Evolutionary conservation across 2,329 filamentous ascomycete genomes (phyloP).

Genomic region (Penicillium decumbens): DNA sequence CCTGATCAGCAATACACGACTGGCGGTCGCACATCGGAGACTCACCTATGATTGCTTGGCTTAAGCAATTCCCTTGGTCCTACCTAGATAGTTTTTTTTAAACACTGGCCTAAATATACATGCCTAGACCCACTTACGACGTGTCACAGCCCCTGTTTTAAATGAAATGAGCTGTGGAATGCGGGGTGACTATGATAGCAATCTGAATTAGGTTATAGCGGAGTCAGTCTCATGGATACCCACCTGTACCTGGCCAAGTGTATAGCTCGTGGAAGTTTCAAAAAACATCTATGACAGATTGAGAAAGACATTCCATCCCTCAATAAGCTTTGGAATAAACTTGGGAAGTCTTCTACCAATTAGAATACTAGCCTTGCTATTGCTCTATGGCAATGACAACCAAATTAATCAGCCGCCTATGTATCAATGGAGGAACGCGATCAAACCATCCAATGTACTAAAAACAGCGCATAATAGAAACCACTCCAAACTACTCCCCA

Average conservation of each 20-base stretch:
- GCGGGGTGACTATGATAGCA: not conserved
- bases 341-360: no score
- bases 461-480: constrained; percentile 29
- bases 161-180: not conserved
- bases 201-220: not conserved
- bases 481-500: no score
- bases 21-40: not conserved
- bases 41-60: not conserved
- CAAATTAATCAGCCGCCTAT: no score
- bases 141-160: not conserved
- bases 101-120: not conserved
- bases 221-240: not conserved
- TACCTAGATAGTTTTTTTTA: not conserved
- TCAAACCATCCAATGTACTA: constrained; percentile 23
- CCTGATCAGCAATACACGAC: not conserved
- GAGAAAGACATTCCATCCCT: no score
- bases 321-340: no score
- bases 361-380: no score
- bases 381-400: no score
- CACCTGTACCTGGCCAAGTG: no score
- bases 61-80: not conserved
- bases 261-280: not conserved
- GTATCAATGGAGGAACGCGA: no score
- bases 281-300: not conserved
- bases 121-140: not conserved